Evolutionary conservation across 2,329 filamentous ascomycete genomes (phyloP).

Genomic region (Akanthomyces dipterigenus): DNA sequence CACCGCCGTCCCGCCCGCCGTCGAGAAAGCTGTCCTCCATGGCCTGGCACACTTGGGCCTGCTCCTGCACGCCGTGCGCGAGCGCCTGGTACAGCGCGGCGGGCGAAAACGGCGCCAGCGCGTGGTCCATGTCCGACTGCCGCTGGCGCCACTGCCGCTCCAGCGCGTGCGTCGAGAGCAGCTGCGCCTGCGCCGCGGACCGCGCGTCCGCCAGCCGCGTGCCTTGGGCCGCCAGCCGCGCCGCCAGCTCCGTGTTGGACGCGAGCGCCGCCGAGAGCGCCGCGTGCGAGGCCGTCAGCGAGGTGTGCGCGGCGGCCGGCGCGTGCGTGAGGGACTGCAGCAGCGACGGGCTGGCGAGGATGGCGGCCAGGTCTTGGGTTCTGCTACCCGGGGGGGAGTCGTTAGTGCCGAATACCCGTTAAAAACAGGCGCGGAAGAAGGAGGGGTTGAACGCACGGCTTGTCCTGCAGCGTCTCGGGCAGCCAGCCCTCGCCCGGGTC

Average conservation of each 20-base stretch:
- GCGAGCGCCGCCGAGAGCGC: constrained; percentile 58
- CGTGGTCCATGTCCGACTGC: constrained; percentile 81
- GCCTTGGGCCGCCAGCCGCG: constrained; percentile 56
- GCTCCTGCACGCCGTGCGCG: constrained; percentile 69
- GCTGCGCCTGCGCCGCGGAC: constrained; percentile 66
- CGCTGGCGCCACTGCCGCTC: constrained; percentile 91
- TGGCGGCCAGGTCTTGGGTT: constrained; percentile 69
- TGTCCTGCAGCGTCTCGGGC: constrained; percentile 68
- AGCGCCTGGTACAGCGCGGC: constrained; percentile 80
- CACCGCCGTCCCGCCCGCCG: constrained; percentile 30
- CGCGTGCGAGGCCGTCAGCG: constrained; percentile 57
- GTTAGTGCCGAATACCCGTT: background rate
- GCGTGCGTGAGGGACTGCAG: constrained; percentile 69
- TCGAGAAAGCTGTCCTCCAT: constrained; percentile 93
- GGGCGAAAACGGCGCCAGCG: constrained; percentile 77
- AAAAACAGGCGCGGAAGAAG: background rate
- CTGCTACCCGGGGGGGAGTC: constrained; percentile 33
- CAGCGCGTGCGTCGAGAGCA: constrained; percentile 75
- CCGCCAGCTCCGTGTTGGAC: constrained; percentile 65
- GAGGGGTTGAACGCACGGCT: constrained; percentile 61
- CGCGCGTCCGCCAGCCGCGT: constrained; percentile 53
- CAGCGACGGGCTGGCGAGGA: constrained; percentile 58
- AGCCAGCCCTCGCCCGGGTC: constrained; percentile 71
- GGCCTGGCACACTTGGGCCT: constrained; percentile 71
- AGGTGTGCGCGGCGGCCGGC: constrained; percentile 62